Evolutionary conservation across 768 basidiomycete genomes (phyloP).

Genomic region (Pleurotus tuoliensis): DNA sequence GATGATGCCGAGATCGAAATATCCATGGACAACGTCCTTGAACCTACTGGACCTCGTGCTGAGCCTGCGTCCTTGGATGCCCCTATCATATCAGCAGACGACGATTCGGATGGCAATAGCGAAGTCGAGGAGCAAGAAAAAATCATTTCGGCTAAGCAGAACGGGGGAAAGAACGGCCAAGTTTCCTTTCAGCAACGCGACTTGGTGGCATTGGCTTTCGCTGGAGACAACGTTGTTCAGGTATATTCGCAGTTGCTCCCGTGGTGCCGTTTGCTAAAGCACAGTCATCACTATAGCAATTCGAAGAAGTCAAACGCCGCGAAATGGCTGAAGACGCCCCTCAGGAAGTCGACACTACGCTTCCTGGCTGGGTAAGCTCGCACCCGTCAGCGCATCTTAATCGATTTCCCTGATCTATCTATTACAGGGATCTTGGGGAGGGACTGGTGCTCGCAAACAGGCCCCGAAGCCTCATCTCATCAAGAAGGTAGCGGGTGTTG

Average conservation of each 20-base stretch:
- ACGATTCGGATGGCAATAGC: slow-evolving; percentile 55
- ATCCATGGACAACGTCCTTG: slow-evolving; percentile 49
- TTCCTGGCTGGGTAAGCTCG: slow-evolving; percentile 87
- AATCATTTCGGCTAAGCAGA: slow-evolving; percentile 33
- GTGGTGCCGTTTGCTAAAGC: neutral
- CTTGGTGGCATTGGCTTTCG: slow-evolving; percentile 91
- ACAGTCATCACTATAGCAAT: slow-evolving; percentile 51
- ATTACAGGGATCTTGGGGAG: slow-evolving; percentile 87
- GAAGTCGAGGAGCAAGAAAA: slow-evolving; percentile 71
- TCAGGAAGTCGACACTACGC: slow-evolving; percentile 78
- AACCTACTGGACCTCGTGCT: slow-evolving; percentile 25
- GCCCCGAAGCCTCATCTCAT: slow-evolving; percentile 47
- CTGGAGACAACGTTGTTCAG: slow-evolving; percentile 93
- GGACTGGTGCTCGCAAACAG: slow-evolving; percentile 59
- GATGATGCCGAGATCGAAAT: slow-evolving; percentile 85
- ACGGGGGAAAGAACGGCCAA: slow-evolving; percentile 34
- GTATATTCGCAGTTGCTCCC: slow-evolving; percentile 35
- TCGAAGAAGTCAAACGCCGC: slow-evolving; percentile 75
- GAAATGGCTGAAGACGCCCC: slow-evolving; percentile 90
- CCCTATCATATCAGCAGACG: slow-evolving; percentile 29
- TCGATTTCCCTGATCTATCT: slow-evolving; percentile 3
- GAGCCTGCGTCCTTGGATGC: slow-evolving; percentile 38
- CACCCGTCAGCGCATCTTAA: neutral
- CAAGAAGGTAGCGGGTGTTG: slow-evolving; percentile 80
- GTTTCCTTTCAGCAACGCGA: slow-evolving; percentile 86